phyloP scores from a whole-genome alignment of 2,329 filamentous ascomycete genomes.

The Graphiopsis chlorocephala region DNA sequence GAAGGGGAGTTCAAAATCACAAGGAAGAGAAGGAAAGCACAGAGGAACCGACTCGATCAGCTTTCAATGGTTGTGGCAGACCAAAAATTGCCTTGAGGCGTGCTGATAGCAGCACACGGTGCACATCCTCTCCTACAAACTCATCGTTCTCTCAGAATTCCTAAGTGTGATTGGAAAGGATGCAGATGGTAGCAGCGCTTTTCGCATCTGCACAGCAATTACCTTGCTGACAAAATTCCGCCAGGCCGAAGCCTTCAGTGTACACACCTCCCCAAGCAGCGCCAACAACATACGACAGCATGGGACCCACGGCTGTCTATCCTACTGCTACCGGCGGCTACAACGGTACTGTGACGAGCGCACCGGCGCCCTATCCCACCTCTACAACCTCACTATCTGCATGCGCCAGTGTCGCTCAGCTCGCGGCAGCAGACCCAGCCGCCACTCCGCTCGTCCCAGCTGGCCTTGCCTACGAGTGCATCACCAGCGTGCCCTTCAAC shows the following conservation, averaged over 20 bases:
- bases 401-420: conserved; percentile 29
- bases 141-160: neutral
- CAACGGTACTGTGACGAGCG: conserved; percentile 6
- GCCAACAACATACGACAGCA: conserved; percentile 1
- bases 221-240: neutral
- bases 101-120: neutral
- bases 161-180: neutral
- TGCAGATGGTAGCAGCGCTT: neutral
- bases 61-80: neutral
- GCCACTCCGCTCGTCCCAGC: conserved; percentile 42
- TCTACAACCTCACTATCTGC: conserved; percentile 11
- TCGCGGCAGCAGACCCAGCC: conserved; percentile 24
- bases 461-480: conserved; percentile 45
- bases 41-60: neutral
- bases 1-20: neutral
- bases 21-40: neutral
- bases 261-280: conserved; percentile 17
- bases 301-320: neutral
- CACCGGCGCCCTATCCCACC: conserved; percentile 6
- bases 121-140: neutral
- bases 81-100: neutral
- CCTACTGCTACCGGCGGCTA: neutral
- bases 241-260: conserved; percentile 17
- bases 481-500: conserved; percentile 47
- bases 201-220: neutral